Base-by-base conservation (phyloP, 257 asterid species). In the Jacaranda mimosifolia region DNA sequence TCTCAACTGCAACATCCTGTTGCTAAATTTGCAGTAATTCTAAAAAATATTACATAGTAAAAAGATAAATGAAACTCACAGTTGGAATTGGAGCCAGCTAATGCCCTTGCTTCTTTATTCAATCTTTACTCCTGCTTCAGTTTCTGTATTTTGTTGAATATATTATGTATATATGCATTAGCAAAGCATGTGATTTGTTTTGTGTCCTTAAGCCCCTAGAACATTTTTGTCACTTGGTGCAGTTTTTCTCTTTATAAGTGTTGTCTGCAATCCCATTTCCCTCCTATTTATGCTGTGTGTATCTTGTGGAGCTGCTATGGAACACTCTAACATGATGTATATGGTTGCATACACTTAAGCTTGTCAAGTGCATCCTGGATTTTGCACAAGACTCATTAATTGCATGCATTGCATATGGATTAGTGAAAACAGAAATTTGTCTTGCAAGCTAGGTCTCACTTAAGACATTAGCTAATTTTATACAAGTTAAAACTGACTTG, bases 271-370 rank as follows among this genome's bases (percentile, higher is more conserved):
- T 46, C 58, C 19, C 62, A 11, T 3, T 60, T 35, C 11, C 63
- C 42, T 14, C 15, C 17, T 19, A 21, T 14, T 62, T 57, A 4
- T 60, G 72, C 38, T 26, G 18, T 58, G 55, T 51, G 55, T 12
- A 38, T 70, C 42, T 77, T 65, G 49, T 77, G 40, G 52, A 21
- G 3, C 46, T 49, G 36, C 55, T 48, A 14, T 38, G 43, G 63
- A 63, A 53, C 12, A 35, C 39, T 60, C 65, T 59, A 35, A 4
- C 36, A 15, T 45, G 9, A 59, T 52, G 49, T 63, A 7, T 52
- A 71, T 6, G 55, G 58, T 15, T 38, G 32, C 48, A 46, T 57
- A 45, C 2, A 0, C 35, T 56, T 56, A 14, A 40, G 39, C 40
- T 66, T 53, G 45, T 35, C 56, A 5, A 19, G 70, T 40, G 9